Conservation (phyloP, 2,329 filamentous ascomycete genomes). For the Cyphellophora attinorum region DNA sequence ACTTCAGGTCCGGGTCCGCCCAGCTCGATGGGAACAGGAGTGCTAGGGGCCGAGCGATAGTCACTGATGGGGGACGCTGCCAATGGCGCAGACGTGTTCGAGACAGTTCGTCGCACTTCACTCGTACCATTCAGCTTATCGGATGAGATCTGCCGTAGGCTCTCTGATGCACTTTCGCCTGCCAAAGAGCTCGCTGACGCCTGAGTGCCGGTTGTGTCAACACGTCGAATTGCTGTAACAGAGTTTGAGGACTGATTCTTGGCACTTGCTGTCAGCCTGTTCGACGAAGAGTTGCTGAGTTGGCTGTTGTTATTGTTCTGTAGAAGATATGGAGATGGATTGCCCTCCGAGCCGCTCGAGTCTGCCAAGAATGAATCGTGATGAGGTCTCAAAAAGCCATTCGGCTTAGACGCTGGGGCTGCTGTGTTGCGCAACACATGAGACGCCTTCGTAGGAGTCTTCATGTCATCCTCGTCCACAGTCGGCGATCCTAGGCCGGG, state of each 20-base stretch:
- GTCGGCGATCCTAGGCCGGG: constrained; percentile 8
- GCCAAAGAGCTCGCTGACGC: background rate
- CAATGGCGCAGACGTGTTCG: too few relatives aligned
- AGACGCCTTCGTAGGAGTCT: constrained; percentile 6
- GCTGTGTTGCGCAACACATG: too few relatives aligned
- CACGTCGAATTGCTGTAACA: too few relatives aligned
- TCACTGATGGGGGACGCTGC: constrained; percentile 29
- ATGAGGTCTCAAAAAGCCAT: too few relatives aligned
- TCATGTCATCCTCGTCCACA: constrained; percentile 5
- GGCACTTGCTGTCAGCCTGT: too few relatives aligned
- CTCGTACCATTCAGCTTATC: too few relatives aligned
- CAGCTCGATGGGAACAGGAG: constrained; percentile 21
- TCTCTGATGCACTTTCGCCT: too few relatives aligned
- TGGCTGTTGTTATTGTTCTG: background rate
- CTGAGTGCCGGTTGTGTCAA: background rate
- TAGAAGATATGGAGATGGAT: too few relatives aligned
- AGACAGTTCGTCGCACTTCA: too few relatives aligned
- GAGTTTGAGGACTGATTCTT: too few relatives aligned
- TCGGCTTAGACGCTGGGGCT: too few relatives aligned
- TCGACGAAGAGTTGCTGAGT: background rate
- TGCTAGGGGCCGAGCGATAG: constrained; percentile 35
- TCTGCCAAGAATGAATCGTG: constrained; percentile 23
- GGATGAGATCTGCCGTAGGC: too few relatives aligned
- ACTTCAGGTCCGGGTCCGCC: background rate
- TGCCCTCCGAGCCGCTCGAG: constrained; percentile 26